A percentile compares a stretch with the other conserved stretches of the same genome.
Conservation (phyloP, 306 rosid genomes). For the Quercus suber region DNA sequence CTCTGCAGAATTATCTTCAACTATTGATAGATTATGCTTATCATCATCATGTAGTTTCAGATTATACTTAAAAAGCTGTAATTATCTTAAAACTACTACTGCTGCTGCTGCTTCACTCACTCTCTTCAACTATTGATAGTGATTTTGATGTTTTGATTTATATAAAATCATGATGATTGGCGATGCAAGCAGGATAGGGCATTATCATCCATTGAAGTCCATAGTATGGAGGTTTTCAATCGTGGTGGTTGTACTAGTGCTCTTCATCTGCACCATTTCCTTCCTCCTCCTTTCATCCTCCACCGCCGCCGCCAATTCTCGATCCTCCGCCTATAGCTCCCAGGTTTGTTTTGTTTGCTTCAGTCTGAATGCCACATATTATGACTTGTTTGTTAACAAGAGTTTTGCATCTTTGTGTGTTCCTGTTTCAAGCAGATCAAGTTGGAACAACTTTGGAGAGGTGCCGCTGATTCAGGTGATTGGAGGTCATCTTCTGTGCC, state of each 20-base stretch:
- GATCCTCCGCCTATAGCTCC: constrained; percentile 42
- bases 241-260: constrained; percentile 41
- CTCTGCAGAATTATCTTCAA: too few species aligned
- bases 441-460: constrained; percentile 75
- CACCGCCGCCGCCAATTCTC: constrained; percentile 30
- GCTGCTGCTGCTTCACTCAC: too few species aligned
- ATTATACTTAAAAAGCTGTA: too few species aligned
- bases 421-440: constrained; percentile 45
- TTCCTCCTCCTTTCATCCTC: constrained; percentile 39
- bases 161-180: too few species aligned
- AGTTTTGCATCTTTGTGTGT: constrained; percentile 1
- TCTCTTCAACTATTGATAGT: too few species aligned
- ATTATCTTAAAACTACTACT: too few species aligned
- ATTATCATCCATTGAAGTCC: constrained; percentile 57
- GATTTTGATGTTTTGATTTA: too few species aligned
- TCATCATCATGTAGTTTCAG: too few species aligned
- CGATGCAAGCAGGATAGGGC: constrained; percentile 45
- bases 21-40: too few species aligned
- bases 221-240: constrained; percentile 56
- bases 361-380: too few species aligned
- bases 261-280: constrained; percentile 73
- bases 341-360: constrained; percentile 29
- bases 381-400: not conserved
- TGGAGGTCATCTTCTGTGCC: constrained; percentile 97
- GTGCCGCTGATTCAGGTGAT: constrained; percentile 75